These are phyloP conservation scores for Naganishia onofrii DNA, from an alignment of 768 basidiomycete genomes.

Conservation along the genomic window DNA sequence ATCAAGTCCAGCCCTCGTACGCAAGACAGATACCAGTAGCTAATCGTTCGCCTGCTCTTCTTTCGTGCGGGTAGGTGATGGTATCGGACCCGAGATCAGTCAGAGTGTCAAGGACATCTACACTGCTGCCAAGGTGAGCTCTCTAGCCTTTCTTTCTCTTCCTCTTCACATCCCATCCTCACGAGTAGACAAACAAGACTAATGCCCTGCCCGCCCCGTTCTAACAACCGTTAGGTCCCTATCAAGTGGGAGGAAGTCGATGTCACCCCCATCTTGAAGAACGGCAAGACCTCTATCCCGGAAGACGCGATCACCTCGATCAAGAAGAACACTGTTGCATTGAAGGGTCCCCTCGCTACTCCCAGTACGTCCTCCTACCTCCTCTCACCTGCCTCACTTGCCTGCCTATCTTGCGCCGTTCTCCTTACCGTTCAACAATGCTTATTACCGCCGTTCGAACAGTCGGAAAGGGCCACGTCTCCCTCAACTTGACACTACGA, in stretches of 20 bases:
- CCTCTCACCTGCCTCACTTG: neutral
- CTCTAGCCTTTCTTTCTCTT: neutral
- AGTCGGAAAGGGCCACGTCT: constrained; percentile 99
- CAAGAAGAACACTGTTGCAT: constrained; percentile 93
- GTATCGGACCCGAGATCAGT: constrained; percentile 98
- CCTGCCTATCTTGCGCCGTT: too few species aligned
- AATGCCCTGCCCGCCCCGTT: too few species aligned
- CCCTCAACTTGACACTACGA: constrained; percentile 91
- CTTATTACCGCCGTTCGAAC: constrained; percentile 7
- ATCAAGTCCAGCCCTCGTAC: too few species aligned
- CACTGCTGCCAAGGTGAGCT: constrained; percentile 66
- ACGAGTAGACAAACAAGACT: too few species aligned
- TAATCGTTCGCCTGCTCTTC: neutral
- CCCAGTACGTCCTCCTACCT: constrained; percentile 66
- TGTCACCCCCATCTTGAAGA: constrained; percentile 87
- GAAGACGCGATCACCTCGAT: constrained; percentile 84
- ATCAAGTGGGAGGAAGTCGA: constrained; percentile 99
- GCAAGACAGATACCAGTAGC: too few species aligned
- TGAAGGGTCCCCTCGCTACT: constrained; percentile 97
- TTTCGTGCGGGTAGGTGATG: constrained; percentile 53
- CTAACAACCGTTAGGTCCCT: constrained; percentile 61
- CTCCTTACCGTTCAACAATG: too few species aligned
- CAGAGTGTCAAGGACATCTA: constrained; percentile 94
- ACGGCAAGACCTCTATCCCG: constrained; percentile 95
- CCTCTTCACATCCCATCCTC: neutral